These are phyloP conservation scores for Xylaria castorea DNA, from an alignment of 495 filamentous ascomycete species.

Conservation along the genomic window DNA sequence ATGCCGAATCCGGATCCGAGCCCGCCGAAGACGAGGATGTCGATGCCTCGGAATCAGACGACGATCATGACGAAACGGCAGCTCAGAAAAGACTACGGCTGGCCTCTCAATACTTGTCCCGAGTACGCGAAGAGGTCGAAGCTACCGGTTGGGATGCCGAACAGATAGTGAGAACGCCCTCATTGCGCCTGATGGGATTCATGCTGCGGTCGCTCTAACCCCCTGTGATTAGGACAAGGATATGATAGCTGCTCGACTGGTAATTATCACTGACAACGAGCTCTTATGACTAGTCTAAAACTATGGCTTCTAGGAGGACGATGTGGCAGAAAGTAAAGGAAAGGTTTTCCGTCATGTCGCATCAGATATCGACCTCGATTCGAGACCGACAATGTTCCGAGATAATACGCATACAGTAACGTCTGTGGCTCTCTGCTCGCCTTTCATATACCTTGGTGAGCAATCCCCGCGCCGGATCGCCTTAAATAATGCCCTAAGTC, in stretches of 20 bases:
- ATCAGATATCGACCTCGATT: constrained; percentile 49
- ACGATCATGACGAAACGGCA: constrained; percentile 76
- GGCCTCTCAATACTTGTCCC: constrained; percentile 91
- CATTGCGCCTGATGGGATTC: neutral
- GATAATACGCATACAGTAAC: constrained; percentile 80
- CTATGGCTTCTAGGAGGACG: constrained; percentile 69
- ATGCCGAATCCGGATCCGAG: constrained; percentile 72
- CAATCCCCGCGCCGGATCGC: neutral
- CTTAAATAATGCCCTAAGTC: neutral
- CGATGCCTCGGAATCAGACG: constrained; percentile 55
- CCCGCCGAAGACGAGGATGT: constrained; percentile 45
- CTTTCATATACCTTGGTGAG: constrained; percentile 67
- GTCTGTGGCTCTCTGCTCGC: constrained; percentile 75
- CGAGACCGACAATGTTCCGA: constrained; percentile 65
- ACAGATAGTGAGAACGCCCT: constrained; percentile 65
- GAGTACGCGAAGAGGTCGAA: constrained; percentile 82
- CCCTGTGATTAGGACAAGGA: constrained; percentile 25
- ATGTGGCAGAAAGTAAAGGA: constrained; percentile 92
- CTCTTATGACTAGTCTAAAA: constrained; percentile 18
- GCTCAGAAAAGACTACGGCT: constrained; percentile 86
- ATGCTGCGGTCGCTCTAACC: constrained; percentile 10
- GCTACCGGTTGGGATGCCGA: constrained; percentile 85
- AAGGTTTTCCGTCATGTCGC: constrained; percentile 82
- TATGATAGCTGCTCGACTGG: constrained; percentile 28
- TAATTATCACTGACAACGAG: constrained; percentile 3